A percentile compares a stretch with the other conserved stretches of the same genome.
Evolutionary conservation across 2,329 filamentous ascomycete genomes (phyloP).

Genomic region (Fusarium mundagurra): DNA sequence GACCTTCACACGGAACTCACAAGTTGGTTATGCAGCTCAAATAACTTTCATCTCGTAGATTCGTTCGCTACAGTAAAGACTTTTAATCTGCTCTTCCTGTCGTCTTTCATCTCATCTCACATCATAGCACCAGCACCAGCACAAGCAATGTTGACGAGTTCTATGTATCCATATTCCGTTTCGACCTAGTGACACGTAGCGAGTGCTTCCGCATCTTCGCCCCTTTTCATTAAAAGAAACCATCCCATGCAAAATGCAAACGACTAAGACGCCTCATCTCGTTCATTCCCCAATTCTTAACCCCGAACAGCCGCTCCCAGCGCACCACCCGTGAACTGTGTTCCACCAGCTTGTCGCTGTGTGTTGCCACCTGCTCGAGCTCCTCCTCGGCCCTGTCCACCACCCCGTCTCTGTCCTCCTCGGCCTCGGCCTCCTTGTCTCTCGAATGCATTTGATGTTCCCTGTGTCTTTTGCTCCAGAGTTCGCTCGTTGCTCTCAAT

Average conservation of each 20-base stretch:
- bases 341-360: constrained; percentile 75
- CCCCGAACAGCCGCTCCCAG: constrained; percentile 74
- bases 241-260: constrained; percentile 50
- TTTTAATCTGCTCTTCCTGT: constrained; percentile 14
- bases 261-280: constrained; percentile 47
- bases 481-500: constrained; percentile 98
- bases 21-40: not conserved
- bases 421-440: constrained; percentile 83
- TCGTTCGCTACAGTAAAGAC: constrained; percentile 13
- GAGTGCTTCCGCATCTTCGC: constrained; percentile 48
- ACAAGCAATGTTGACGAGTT: constrained; percentile 39
- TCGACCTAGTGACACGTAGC: constrained; percentile 48
- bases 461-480: constrained; percentile 95
- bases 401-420: constrained; percentile 71
- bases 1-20: not conserved
- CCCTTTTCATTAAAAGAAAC: constrained; percentile 49
- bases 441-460: constrained; percentile 94
- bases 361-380: constrained; percentile 65
- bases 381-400: constrained; percentile 70
- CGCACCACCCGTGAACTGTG: constrained; percentile 84
- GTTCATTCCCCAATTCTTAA: constrained; percentile 51
- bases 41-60: constrained; percentile 7
- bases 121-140: constrained; percentile 24
- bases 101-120: constrained; percentile 18
- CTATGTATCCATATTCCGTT: constrained; percentile 47